These are phyloP conservation scores for Coemansia sp. DNA, from an alignment of 192 early-diverging fungal genomes.

Conservation along the genomic window DNA sequence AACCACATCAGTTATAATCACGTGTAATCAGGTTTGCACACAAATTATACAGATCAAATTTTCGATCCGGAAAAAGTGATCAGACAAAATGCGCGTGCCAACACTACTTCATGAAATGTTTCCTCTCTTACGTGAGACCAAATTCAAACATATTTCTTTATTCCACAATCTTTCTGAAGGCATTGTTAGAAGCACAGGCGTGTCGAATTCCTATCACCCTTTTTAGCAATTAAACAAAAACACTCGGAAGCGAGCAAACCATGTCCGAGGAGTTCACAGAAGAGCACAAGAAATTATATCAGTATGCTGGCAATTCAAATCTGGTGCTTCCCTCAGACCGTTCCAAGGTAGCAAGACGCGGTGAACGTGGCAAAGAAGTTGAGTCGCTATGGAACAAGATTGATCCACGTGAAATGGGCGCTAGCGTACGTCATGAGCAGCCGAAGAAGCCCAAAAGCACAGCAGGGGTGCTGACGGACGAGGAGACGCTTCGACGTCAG, in stretches of 20 bases:
- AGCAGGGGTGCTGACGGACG: slow-evolving; percentile 46
- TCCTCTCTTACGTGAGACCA: too few relatives aligned
- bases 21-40: not conserved
- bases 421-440: slow-evolving; percentile 66
- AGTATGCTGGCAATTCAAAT: slow-evolving; percentile 91
- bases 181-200: not conserved
- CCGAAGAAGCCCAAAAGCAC: slow-evolving; percentile 54
- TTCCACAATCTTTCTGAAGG: not conserved
- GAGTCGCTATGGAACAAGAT: slow-evolving; percentile 89
- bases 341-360: slow-evolving; percentile 71
- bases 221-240: not conserved
- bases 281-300: slow-evolving; percentile 60
- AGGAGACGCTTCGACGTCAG: slow-evolving; percentile 40
- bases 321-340: slow-evolving; percentile 92
- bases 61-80: not conserved
- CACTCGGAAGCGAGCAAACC: not conserved
- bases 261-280: slow-evolving; percentile 51
- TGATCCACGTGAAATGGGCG: slow-evolving; percentile 81
- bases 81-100: not conserved
- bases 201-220: not conserved
- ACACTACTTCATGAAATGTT: too few relatives aligned
- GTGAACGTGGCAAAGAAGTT: slow-evolving; percentile 94
- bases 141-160: not conserved
- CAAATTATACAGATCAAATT: not conserved
- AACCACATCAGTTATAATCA: too few relatives aligned